phyloP scores from a whole-genome alignment of 371 early-diverging fungal species.

The Mortierella sp. region DNA sequence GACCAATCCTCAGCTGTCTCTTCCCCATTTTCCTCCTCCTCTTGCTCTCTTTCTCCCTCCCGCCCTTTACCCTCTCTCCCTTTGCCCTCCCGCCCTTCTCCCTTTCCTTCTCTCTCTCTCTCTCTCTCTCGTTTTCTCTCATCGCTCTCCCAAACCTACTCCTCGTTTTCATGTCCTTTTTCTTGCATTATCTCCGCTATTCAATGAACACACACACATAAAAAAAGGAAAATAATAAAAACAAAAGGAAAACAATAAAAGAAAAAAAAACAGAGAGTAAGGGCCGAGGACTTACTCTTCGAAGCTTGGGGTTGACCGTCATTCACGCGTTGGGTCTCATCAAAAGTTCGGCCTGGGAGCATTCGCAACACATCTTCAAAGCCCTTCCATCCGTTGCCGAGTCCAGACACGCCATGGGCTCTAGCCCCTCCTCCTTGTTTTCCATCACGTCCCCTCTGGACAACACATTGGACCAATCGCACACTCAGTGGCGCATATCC shows the following conservation, averaged over 20 bases:
- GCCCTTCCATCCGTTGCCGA: slow-evolving; percentile 80
- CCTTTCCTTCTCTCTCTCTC: too few relatives aligned
- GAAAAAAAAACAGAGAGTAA: neutral
- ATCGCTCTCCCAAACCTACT: too few relatives aligned
- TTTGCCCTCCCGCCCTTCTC: neutral
- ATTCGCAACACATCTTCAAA: slow-evolving; percentile 84
- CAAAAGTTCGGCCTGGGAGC: slow-evolving; percentile 84
- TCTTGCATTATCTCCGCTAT: too few relatives aligned
- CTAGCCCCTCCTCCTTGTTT: slow-evolving; percentile 44
- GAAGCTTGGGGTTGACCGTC: slow-evolving; percentile 60
- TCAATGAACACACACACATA: too few relatives aligned
- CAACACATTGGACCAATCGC: slow-evolving; percentile 88
- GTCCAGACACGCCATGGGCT: slow-evolving; percentile 28
- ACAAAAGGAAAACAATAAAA: neutral
- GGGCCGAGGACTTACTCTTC: slow-evolving; percentile 57
- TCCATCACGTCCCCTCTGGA: slow-evolving; percentile 37
- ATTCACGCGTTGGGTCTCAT: slow-evolving; percentile 75
- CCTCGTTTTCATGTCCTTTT: too few relatives aligned
- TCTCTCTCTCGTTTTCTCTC: too few relatives aligned
- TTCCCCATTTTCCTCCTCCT: neutral
- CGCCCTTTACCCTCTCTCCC: neutral
- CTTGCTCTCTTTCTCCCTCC: neutral
- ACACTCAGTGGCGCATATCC: slow-evolving; percentile 94
- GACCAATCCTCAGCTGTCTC: too few relatives aligned
- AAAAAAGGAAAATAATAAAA: too few relatives aligned